phyloP scores from a whole-genome alignment of 1,284 basidiomycete genomes.

The Trametes versicolor region DNA sequence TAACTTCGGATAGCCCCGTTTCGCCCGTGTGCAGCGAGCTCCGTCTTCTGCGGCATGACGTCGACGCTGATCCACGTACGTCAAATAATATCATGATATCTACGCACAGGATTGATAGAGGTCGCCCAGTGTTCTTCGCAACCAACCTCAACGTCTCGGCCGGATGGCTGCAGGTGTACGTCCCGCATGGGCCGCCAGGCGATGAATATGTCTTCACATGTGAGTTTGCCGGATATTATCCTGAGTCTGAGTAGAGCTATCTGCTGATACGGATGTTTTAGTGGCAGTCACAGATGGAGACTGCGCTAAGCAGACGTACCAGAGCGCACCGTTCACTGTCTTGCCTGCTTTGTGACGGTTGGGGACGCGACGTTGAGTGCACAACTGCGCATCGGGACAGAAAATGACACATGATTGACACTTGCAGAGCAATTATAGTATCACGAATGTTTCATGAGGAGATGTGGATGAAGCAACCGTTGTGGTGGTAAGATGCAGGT shows the following conservation, averaged over 20 bases:
- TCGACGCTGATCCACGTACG: too few species aligned
- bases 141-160: background rate
- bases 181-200: background rate
- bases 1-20: too few species aligned
- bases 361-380: too few species aligned
- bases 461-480: background rate
- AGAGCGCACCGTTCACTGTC: background rate
- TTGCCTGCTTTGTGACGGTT: too few species aligned
- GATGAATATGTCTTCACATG: background rate
- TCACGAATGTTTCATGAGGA: background rate
- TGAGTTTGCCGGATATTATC: background rate
- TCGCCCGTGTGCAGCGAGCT: background rate
- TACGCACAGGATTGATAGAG: too few species aligned
- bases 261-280: background rate
- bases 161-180: background rate
- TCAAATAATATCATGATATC: too few species aligned
- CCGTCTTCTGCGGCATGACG: background rate
- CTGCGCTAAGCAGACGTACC: background rate
- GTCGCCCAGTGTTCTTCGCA: too few species aligned
- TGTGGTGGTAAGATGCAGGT: background rate
- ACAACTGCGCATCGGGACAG: too few species aligned
- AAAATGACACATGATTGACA: constrained; percentile 63
- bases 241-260: background rate
- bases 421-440: constrained; percentile 74
- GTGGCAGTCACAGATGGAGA: background rate